Base-by-base conservation (phyloP, 2,329 filamentous ascomycete species). In the Westerdykella sp. region DNA sequence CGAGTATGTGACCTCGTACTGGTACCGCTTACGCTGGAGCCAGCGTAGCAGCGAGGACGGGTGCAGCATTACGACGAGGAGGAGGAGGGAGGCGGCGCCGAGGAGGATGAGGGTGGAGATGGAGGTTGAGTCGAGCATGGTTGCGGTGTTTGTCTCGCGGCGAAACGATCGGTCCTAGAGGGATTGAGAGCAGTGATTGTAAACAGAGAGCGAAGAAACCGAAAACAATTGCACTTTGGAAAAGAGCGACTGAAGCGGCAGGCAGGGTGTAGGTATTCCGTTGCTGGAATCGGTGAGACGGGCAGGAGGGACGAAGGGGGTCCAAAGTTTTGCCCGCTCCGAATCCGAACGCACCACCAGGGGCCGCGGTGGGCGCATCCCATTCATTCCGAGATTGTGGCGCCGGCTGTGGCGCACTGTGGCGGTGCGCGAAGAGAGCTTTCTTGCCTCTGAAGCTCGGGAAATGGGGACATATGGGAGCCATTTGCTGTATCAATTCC, bases 1-100 rank as follows among this genome's bases (percentile, higher is more conserved):
- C 48, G 86, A 85, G 70, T 94, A 93, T 11, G 91, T 96, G 67
- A 97, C 91, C 73, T 98, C 93, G 66, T 97, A 89, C 75, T 97
- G 93, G 75, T 97, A 96, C 67, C 90, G 83, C 78, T 98, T 98
- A 69, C 90, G 80, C 69, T 89, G 83, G 55, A 97, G 77, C 88
- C 90, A 96, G 68, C 84, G 83, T 53, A 87, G 79, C 58, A 94
- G 65, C 25, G 70, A 69, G 21, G 74, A 72, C 10, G 78, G 69
- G 47, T 71, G 72, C 32, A 73, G 60, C 59, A 73, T 70, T 34
- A 66, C 54, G 59, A 66, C 65, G 56, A 71, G 48, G 59, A 70
- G 56, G 47, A 73, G 63, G 43, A 67, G 61, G 43, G 65, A 58
- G 44, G 67, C 58, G 40, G 56, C 51, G 48, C 56, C 45, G 39